A percentile compares a stretch with the other conserved stretches of the same genome.
Evolutionary conservation across 495 filamentous ascomycete species (phyloP).

Genomic region (Niebla homalea): DNA sequence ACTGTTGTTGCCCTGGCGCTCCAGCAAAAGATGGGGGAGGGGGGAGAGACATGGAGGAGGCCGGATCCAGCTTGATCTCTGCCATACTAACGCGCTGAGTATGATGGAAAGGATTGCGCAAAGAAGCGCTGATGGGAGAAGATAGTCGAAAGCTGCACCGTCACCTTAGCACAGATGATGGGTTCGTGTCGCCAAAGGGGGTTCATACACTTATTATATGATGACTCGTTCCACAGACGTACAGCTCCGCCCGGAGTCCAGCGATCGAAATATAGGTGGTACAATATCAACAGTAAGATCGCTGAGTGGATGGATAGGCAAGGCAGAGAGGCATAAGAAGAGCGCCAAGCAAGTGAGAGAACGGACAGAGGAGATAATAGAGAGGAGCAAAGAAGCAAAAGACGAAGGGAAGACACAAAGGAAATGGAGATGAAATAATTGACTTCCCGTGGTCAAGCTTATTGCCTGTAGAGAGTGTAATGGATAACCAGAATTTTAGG

Average conservation of each 20-base stretch:
- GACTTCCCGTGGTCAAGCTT: constrained; percentile 5
- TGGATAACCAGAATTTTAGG: constrained; percentile 1
- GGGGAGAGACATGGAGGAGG: constrained; percentile 43
- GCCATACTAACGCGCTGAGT: constrained; percentile 1
- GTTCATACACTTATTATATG: no score
- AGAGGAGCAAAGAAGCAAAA: constrained; percentile 16
- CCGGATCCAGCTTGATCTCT: constrained; percentile 10
- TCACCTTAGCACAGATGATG: no score
- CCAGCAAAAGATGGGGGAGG: constrained; percentile 54
- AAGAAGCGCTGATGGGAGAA: not conserved
- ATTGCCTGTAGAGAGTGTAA: no score
- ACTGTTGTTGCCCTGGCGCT: constrained; percentile 57
- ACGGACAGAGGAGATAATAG: constrained; percentile 6
- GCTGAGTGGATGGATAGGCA: constrained; percentile 19
- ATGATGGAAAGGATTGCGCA: not conserved
- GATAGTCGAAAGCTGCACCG: not conserved
- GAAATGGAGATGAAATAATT: constrained; percentile 15
- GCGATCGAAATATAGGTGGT: not conserved
- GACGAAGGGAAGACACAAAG: constrained; percentile 16
- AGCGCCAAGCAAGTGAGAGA: constrained; percentile 11
- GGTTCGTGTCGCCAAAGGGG: not conserved
- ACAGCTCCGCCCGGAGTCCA: not conserved
- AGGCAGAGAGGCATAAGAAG: constrained; percentile 17
- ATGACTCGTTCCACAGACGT: no score
- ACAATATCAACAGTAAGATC: constrained; percentile 2